Evolutionary conservation across 2,329 filamentous ascomycete species (phyloP).

Genomic region (Fusarium brachygibbosum): DNA sequence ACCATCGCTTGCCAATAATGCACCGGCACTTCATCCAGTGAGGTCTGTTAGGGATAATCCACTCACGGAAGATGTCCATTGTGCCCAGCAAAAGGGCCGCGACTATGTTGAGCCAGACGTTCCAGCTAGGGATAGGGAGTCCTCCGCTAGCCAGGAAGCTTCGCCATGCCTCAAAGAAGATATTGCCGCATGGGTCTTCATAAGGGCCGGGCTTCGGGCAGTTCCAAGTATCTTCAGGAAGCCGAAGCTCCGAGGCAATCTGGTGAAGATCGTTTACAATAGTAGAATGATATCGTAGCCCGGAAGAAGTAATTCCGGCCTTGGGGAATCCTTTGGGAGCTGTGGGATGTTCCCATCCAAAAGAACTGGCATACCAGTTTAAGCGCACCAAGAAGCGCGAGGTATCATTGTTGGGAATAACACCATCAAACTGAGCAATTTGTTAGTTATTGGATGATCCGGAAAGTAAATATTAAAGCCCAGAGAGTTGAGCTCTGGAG

Average conservation of each 20-base stretch:
- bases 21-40: constrained; percentile 48
- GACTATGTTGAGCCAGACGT: constrained; percentile 35
- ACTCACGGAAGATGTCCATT: constrained; percentile 39
- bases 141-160: constrained; percentile 32
- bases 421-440: constrained; percentile 43
- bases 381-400: constrained; percentile 47
- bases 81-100: constrained; percentile 31
- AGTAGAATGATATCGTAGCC: constrained; percentile 33
- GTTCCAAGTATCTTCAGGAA: constrained; percentile 42
- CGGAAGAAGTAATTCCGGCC: constrained; percentile 42
- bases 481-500: background rate
- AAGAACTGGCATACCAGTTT: constrained; percentile 46
- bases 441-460: constrained; percentile 14
- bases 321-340: constrained; percentile 43
- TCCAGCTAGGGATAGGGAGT: constrained; percentile 32
- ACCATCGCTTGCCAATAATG: constrained; percentile 46
- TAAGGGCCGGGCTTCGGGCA: constrained; percentile 39
- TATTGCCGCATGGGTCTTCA: constrained; percentile 42
- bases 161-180: constrained; percentile 50
- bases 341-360: constrained; percentile 48
- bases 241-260: constrained; percentile 41
- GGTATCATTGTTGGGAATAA: constrained; percentile 46
- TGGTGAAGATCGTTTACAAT: constrained; percentile 39
- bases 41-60: constrained; percentile 47
- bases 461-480: background rate